Evolutionary conservation across 441 rosid genomes (phyloP).

Genomic region (Arabidopsis lyrata): DNA sequence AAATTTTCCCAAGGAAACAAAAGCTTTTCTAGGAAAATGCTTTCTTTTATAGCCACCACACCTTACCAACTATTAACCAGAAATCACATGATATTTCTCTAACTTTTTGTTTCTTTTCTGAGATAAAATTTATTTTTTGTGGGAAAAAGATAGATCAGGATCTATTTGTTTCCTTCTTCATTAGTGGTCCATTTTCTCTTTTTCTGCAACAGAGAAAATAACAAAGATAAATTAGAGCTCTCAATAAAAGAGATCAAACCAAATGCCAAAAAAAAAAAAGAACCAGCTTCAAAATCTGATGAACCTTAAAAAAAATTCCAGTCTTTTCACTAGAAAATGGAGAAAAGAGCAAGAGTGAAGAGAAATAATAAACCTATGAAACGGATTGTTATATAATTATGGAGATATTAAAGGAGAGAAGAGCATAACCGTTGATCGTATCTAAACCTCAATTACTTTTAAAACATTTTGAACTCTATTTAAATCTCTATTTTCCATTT

Average conservation of each 20-base stretch:
- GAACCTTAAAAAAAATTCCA: not conserved
- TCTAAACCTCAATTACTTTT: conserved; percentile 6
- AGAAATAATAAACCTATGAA: conserved; percentile 22
- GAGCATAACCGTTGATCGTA: conserved; percentile 39
- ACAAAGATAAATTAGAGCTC: not conserved
- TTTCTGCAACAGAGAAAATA: conserved; percentile 24
- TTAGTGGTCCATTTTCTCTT: conserved; percentile 35
- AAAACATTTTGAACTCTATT: conserved; percentile 1
- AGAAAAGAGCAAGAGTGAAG: not conserved
- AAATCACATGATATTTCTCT: conserved; percentile 40
- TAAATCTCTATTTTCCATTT: not conserved
- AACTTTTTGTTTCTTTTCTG: conserved; percentile 17
- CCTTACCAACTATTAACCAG: conserved; percentile 38
- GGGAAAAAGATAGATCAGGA: conserved; percentile 23
- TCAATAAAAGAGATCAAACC: conserved; percentile 9
- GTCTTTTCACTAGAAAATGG: not conserved
- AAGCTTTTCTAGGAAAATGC: not conserved
- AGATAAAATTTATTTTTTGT: conserved; percentile 16
- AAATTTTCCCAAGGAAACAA: not conserved
- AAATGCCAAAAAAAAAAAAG: not conserved
- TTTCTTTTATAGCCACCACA: conserved; percentile 32
- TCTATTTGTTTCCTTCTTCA: conserved; percentile 27
- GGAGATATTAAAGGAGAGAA: conserved; percentile 48
- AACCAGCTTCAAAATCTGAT: conserved; percentile 16
- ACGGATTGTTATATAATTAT: conserved; percentile 35